phyloP scores from a whole-genome alignment of 2,329 filamentous ascomycete species.

The Decorospora gaudefroyi region DNA sequence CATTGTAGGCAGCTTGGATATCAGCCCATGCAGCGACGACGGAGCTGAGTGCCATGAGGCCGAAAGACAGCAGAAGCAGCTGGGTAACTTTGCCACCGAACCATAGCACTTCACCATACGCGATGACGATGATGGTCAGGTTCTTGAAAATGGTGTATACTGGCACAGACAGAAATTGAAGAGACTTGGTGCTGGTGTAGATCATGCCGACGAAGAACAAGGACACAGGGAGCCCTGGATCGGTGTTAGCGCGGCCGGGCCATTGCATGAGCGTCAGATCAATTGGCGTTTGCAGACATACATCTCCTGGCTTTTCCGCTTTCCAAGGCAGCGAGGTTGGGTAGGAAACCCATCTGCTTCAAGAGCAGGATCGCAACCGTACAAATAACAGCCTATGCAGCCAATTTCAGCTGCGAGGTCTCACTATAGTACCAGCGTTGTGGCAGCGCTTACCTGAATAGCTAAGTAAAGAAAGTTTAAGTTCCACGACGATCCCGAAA shows the following conservation, averaged over 20 bases:
- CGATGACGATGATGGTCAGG: conserved; percentile 96
- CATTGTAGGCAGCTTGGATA: conserved; percentile 79
- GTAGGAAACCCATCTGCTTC: conserved; percentile 81
- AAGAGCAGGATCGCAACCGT: conserved; percentile 78
- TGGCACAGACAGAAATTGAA: conserved; percentile 94
- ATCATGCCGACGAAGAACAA: conserved; percentile 98
- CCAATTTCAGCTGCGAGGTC: conserved; percentile 18
- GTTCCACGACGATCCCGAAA: conserved; percentile 90
- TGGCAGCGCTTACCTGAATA: conserved; percentile 72
- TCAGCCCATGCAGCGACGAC: conserved; percentile 96
- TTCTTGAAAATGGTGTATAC: conserved; percentile 99
- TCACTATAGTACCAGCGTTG: too few species aligned
- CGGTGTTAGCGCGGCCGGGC: neutral
- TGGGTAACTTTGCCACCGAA: conserved; percentile 90
- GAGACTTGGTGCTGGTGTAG: conserved; percentile 93
- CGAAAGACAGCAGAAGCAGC: conserved; percentile 88
- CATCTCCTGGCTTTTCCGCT: conserved; percentile 88
- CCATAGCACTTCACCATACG: conserved; percentile 97
- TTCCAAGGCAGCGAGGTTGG: conserved; percentile 76
- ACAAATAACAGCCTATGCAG: conserved; percentile 78
- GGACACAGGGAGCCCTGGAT: conserved; percentile 92
- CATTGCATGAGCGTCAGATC: neutral
- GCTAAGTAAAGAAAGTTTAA: conserved; percentile 93
- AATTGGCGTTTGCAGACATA: conserved; percentile 53
- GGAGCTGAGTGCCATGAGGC: conserved; percentile 93